phyloP scores from a whole-genome alignment of 352 stramenopile species.

The Phytopythium montanum region DNA sequence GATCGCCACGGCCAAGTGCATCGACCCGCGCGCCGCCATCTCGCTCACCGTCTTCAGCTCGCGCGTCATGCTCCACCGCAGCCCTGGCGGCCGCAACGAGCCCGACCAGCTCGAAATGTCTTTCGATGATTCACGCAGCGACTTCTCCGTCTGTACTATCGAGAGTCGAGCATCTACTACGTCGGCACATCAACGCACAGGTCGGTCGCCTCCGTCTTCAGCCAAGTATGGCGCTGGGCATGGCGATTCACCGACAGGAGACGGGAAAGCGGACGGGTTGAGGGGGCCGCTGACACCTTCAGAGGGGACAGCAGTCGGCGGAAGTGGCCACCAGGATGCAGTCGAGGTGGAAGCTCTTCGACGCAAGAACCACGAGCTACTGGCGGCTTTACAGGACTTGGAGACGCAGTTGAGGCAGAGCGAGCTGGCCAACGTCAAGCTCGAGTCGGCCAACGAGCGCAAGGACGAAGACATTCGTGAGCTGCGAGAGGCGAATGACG shows the following conservation, averaged over 20 bases:
- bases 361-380: slow-evolving; percentile 35
- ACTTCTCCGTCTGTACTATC: slow-evolving; percentile 54
- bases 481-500: slow-evolving; percentile 32
- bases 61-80: slow-evolving; percentile 27
- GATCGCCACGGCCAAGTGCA: slow-evolving; percentile 53
- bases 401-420: slow-evolving; percentile 50
- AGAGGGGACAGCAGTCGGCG: slow-evolving; percentile 5
- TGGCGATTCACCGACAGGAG: slow-evolving; percentile 9
- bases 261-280: slow-evolving; percentile 12
- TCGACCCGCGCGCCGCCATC: slow-evolving; percentile 55
- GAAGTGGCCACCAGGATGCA: slow-evolving; percentile 5
- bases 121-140: slow-evolving; percentile 50
- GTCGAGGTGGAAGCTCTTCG: slow-evolving; percentile 5
- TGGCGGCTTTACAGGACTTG: slow-evolving; percentile 43
- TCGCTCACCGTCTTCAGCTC: slow-evolving; percentile 58
- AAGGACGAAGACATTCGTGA: slow-evolving; percentile 48
- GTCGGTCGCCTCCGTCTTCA: not conserved
- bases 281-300: not conserved
- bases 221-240: not conserved
- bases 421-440: slow-evolving; percentile 48
- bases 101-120: slow-evolving; percentile 36
- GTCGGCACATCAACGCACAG: slow-evolving; percentile 11
- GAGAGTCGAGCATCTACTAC: slow-evolving; percentile 48
- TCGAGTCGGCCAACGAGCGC: slow-evolving; percentile 41
- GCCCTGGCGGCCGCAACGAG: slow-evolving; percentile 6